Evolutionary conservation across 805 yeast species (phyloP).

Genomic region (Yamadazyma paraphyllophila): DNA sequence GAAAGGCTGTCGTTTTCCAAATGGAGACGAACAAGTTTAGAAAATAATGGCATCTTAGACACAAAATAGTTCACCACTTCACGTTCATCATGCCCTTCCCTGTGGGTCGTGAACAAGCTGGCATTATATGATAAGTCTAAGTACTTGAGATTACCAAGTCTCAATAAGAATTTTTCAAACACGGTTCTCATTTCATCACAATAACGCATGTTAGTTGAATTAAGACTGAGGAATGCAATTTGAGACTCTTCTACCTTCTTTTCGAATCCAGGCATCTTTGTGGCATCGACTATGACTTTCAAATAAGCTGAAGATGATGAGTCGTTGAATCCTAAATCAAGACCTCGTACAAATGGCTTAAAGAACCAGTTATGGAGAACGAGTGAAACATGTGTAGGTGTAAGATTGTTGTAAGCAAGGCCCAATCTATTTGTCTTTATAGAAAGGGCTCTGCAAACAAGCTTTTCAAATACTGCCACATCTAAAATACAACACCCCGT

Average conservation of each 20-base stretch:
- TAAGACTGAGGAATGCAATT: constrained; percentile 55
- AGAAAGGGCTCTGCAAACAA: constrained; percentile 56
- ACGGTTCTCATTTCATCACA: constrained; percentile 47
- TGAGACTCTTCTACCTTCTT: constrained; percentile 20
- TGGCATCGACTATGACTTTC: constrained; percentile 36
- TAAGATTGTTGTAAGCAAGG: constrained; percentile 69
- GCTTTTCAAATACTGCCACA: constrained; percentile 50
- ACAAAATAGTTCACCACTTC: constrained; percentile 34
- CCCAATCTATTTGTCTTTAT: constrained; percentile 64
- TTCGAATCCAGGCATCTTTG: constrained; percentile 19
- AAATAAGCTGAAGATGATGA: constrained; percentile 36
- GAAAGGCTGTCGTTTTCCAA: constrained; percentile 65
- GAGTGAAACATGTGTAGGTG: constrained; percentile 54
- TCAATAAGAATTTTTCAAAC: constrained; percentile 50
- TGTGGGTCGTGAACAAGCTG: constrained; percentile 43
- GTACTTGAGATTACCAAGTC: constrained; percentile 59
- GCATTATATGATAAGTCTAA: constrained; percentile 75
- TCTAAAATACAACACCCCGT: constrained; percentile 72
- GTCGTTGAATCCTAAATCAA: constrained; percentile 85
- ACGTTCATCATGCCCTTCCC: background rate
- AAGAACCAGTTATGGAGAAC: constrained; percentile 57
- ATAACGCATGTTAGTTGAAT: constrained; percentile 58
- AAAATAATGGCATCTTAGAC: constrained; percentile 66
- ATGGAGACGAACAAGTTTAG: constrained; percentile 62
- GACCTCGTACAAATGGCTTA: constrained; percentile 53